Percentiles rank a stretch among this genome's conserved stretches.
Evolutionary conservation across 164 flowering plant species (phyloP).

Genomic region (Buxus sempervirens): DNA sequence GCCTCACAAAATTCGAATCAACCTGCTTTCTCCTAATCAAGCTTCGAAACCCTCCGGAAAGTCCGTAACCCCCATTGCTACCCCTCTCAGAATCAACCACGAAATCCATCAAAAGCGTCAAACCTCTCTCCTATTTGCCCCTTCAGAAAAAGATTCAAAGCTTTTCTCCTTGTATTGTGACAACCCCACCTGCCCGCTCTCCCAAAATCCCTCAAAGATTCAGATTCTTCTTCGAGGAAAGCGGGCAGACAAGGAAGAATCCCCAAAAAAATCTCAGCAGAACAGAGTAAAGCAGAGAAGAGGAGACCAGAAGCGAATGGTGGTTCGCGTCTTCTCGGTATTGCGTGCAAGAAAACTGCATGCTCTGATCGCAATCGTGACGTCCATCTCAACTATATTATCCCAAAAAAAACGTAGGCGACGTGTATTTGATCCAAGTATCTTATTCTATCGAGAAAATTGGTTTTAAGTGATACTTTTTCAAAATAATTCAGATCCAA

Average conservation of each 20-base stretch:
- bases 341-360: too few relatives aligned
- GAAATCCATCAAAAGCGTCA: constrained; percentile 12
- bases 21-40: constrained; percentile 73
- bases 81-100: constrained; percentile 25
- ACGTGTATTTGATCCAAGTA: too few relatives aligned
- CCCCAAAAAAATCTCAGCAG: not conserved
- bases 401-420: too few relatives aligned
- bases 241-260: constrained; percentile 12
- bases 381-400: too few relatives aligned
- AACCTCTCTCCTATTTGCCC: not conserved
- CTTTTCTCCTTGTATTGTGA: not conserved
- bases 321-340: too few relatives aligned
- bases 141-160: not conserved
- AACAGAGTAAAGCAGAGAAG: not conserved
- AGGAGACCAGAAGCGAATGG: too few relatives aligned
- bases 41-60: constrained; percentile 37
- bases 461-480: too few relatives aligned
- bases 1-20: constrained; percentile 41
- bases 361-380: too few relatives aligned
- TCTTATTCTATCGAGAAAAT: too few relatives aligned
- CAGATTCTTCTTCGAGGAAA: not conserved
- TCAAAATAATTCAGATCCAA: too few relatives aligned
- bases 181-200: constrained; percentile 15
- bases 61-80: constrained; percentile 4
- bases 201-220: constrained; percentile 1